These are phyloP conservation scores for Podospora australis DNA, from an alignment of 495 filamentous ascomycete genomes.

Conservation along the genomic window DNA sequence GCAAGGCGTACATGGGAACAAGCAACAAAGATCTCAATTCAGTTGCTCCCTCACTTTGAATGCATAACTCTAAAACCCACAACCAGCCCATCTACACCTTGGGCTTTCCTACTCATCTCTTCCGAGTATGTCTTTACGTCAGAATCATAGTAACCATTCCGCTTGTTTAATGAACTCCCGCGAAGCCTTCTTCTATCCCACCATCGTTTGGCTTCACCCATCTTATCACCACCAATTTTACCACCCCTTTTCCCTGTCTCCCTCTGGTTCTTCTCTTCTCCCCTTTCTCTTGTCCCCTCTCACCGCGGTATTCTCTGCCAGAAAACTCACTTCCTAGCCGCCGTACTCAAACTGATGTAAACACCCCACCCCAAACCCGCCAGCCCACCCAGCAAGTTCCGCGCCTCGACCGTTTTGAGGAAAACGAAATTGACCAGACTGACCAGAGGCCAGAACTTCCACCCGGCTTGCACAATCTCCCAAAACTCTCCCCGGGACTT, in stretches of 20 bases:
- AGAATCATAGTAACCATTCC: no score
- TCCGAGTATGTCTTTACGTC: no score
- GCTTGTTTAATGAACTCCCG: no score
- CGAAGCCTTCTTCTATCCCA: no score
- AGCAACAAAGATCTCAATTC: background rate
- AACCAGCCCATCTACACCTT: no score
- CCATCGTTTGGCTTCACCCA: background rate
- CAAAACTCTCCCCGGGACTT: constrained; percentile 53
- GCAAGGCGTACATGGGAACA: background rate
- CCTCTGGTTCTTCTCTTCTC: background rate
- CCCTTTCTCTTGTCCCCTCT: background rate
- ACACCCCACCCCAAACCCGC: constrained; percentile 83
- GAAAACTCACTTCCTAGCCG: constrained; percentile 20
- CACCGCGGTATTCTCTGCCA: no score
- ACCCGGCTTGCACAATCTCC: constrained; percentile 64
- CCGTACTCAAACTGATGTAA: constrained; percentile 69
- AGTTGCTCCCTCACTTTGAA: background rate
- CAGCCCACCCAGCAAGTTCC: constrained; percentile 70
- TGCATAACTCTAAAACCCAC: no score
- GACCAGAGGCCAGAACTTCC: constrained; percentile 81
- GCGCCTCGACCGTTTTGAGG: constrained; percentile 62
- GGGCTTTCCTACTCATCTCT: no score
- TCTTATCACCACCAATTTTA: background rate
- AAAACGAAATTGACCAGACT: constrained; percentile 72
- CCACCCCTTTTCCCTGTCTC: background rate